Percentiles rank a stretch among this genome's conserved stretches.
Evolutionary conservation across 2,329 filamentous ascomycete species (phyloP).

Genomic region (Saccharata proteae): DNA sequence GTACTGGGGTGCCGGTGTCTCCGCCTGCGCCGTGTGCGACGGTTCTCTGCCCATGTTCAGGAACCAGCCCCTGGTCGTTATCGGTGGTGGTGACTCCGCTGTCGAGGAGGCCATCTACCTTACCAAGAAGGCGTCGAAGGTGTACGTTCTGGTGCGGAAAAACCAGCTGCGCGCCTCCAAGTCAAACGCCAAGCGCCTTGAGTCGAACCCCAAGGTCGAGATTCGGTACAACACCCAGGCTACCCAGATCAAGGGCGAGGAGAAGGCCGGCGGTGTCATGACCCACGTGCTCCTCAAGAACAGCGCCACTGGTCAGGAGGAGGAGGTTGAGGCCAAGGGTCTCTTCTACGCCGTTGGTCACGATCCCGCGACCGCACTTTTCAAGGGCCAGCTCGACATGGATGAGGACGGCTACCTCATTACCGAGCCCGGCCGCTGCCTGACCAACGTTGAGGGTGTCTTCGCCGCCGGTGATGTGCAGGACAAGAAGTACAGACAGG

Average conservation of each 20-base stretch:
- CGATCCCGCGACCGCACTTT: conserved; percentile 79
- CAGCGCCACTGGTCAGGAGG: conserved; percentile 59
- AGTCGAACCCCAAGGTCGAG: conserved; percentile 77
- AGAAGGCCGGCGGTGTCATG: conserved; percentile 66
- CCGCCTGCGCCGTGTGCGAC: conserved; percentile 93
- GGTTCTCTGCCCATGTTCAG: conserved; percentile 95
- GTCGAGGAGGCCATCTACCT: conserved; percentile 96
- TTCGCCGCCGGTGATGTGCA: conserved; percentile 97
- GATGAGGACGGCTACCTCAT: conserved; percentile 86
- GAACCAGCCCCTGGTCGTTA: conserved; percentile 89
- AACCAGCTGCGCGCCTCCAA: conserved; percentile 79
- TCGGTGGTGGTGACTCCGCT: conserved; percentile 91
- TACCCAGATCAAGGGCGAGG: conserved; percentile 73
- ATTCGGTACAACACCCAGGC: conserved; percentile 77
- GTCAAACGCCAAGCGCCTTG: conserved; percentile 80
- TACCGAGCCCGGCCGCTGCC: conserved; percentile 77
- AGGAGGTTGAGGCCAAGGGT: conserved; percentile 81
- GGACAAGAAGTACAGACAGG: conserved; percentile 96
- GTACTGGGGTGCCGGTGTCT: conserved; percentile 97
- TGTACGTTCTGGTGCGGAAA: conserved; percentile 82
- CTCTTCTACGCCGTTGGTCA: conserved; percentile 97
- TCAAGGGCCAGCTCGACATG: conserved; percentile 81
- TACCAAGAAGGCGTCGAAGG: conserved; percentile 92
- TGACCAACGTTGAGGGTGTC: conserved; percentile 80
- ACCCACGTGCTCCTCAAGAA: conserved; percentile 76